Conservation (phyloP, 345 rosid species). For the Aquilaria malaccensis region DNA sequence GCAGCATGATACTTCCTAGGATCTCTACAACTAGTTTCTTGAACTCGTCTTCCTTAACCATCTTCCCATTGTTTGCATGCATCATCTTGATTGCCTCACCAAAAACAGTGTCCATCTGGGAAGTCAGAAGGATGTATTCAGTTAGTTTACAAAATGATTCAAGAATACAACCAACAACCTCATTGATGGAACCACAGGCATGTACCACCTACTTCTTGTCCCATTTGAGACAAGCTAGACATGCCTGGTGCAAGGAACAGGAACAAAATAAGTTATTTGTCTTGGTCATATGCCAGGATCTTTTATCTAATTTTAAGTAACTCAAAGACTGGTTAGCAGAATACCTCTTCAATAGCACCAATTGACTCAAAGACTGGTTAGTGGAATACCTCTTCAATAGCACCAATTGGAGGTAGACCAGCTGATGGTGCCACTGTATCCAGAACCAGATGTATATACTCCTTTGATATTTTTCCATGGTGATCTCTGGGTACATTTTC, state of each 20-base stretch:
- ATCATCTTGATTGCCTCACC: constrained; percentile 52
- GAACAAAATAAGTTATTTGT: no score
- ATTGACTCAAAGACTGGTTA: no score
- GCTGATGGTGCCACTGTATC: constrained; percentile 71
- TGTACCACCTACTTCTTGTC: no score
- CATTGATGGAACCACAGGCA: neutral
- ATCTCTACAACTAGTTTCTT: constrained; percentile 59
- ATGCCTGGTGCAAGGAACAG: no score
- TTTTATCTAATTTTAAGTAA: no score
- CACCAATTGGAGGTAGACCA: constrained; percentile 71
- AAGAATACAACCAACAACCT: no score
- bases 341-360: no score
- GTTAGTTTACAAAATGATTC: no score
- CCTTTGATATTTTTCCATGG: constrained; percentile 56
- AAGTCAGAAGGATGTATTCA: no score
- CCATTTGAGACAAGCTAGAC: no score
- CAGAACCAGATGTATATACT: constrained; percentile 45
- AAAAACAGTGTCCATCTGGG: constrained; percentile 58
- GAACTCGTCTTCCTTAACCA: constrained; percentile 72
- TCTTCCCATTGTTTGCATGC: constrained; percentile 58
- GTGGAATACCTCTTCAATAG: constrained; percentile 52
- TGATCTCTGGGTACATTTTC: constrained; percentile 54
- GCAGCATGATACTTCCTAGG: constrained; percentile 73
- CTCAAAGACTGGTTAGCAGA: neutral
- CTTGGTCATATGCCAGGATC: no score